Conservation (phyloP, 1,139 yeast species). For the Candida mesenterica region DNA sequence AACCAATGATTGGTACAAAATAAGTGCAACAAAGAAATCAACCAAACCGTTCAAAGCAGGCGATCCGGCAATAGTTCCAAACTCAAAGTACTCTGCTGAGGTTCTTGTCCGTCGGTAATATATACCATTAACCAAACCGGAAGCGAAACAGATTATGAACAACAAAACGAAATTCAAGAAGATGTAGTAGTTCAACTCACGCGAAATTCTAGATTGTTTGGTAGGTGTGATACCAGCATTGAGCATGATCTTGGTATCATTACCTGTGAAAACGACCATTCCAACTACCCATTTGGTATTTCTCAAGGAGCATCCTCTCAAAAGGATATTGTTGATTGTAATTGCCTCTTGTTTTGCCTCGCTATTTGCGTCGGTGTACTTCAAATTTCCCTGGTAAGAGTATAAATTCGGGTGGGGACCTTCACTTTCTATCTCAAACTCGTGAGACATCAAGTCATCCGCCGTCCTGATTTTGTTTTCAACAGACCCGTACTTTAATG, state of each 20-base stretch:
- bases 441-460: constrained; percentile 40
- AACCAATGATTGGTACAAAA: constrained; percentile 56
- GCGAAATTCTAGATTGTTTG: constrained; percentile 51
- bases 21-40: constrained; percentile 51
- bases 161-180: constrained; percentile 46
- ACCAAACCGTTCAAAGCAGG: constrained; percentile 54
- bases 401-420: constrained; percentile 57
- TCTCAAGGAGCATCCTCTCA: constrained; percentile 53
- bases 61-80: constrained; percentile 49
- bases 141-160: constrained; percentile 50
- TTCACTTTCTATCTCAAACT: constrained; percentile 50
- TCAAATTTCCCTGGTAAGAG: constrained; percentile 50
- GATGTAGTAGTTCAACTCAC: constrained; percentile 52
- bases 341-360: constrained; percentile 37
- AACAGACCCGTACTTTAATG: constrained; percentile 42
- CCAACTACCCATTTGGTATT: constrained; percentile 59
- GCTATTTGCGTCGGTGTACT: constrained; percentile 26
- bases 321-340: constrained; percentile 46
- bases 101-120: constrained; percentile 34
- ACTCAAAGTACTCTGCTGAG: constrained; percentile 48
- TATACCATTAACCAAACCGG: constrained; percentile 53
- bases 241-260: constrained; percentile 55
- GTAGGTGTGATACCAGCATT: constrained; percentile 60
- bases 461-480: constrained; percentile 37
- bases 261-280: constrained; percentile 52